These are phyloP conservation scores for Sarcodon sp. DNA, from an alignment of 768 basidiomycete species.

Conservation along the genomic window DNA sequence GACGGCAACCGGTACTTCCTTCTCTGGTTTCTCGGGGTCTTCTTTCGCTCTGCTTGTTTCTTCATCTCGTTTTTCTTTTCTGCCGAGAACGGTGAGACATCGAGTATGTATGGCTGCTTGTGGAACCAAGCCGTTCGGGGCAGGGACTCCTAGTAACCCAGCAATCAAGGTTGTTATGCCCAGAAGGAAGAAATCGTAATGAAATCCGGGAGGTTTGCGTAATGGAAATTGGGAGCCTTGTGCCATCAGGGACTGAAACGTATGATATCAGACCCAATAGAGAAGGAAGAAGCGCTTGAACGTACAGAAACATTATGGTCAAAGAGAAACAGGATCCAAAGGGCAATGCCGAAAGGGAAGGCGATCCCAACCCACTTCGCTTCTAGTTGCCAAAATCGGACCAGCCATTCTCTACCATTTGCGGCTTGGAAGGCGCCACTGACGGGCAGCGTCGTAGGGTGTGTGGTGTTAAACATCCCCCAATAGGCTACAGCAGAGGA, in stretches of 20 bases:
- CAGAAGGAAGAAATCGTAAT: conserved; percentile 84
- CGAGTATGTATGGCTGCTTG: background rate
- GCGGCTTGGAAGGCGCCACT: conserved; percentile 60
- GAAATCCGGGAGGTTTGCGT: conserved; percentile 80
- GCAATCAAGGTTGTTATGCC: conserved; percentile 86
- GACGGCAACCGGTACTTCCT: conserved; percentile 55
- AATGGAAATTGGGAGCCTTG: conserved; percentile 85
- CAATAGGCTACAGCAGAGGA: conserved; percentile 75
- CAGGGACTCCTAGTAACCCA: conserved; percentile 75
- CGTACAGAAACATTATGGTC: conserved; percentile 88
- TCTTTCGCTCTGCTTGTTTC: background rate
- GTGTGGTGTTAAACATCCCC: conserved; percentile 56
- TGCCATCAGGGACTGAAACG: conserved; percentile 73
- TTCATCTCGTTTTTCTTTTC: background rate
- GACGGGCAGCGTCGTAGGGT: conserved; percentile 56
- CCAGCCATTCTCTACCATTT: conserved; percentile 67
- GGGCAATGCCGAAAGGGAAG: conserved; percentile 75
- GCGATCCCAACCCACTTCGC: conserved; percentile 85
- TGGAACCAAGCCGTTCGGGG: conserved; percentile 77
- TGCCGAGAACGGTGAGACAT: background rate
- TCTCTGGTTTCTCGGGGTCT: conserved; percentile 4
- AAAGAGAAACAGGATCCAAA: conserved; percentile 92
- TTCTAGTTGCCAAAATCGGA: conserved; percentile 80
- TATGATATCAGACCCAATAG: background rate
- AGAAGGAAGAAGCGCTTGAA: background rate